Evolutionary conservation across 2,329 filamentous ascomycete genomes (phyloP), one percentile per base, ranked within the genome.

Genomic region (Venturiaceae sp.): DNA sequence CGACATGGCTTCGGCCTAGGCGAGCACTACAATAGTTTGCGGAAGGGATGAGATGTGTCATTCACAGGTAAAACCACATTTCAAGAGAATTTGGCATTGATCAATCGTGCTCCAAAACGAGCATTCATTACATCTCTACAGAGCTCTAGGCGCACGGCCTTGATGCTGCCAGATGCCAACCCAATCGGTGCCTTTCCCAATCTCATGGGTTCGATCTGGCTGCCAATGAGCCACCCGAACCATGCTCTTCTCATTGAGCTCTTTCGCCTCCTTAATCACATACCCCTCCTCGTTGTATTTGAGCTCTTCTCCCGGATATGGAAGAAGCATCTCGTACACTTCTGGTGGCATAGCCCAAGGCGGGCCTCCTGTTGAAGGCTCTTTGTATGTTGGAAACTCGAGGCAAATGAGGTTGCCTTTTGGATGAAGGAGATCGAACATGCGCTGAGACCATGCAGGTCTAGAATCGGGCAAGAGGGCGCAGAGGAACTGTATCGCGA

Each of bases 1-100:
- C 82, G 88, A 66, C 91, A 96, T 75, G 90, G 89, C 53, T 97
- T 95, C 71, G 92, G 92, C 1, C 76, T 99, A 54, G 94, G 94
- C 13, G 94, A 97, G 76, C 94, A 99, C 74, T 99, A 99, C 74
- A 99, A 99, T 70, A 26, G 61, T 62, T 59, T 71, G 67, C 70
- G 57, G 30, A 37, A 60, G 23, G 56, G 26, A 14, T 50, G 54
- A 60, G 23, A 11, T 23, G 19, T 5, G 8, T 7, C 21, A 55
- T 7, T n/a, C 21, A 23, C 39, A 9, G 28, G 28, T 41, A 11
- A 21, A 28, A 14, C 7, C 5, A 19, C 34, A 5, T 44, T 19
- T n/a, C 23, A 30, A 2, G 7, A 7, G 32, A 16, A n/a, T 36
- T 54, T 21, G 36, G 30, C 32, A 23, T n/a, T n/a, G n/a, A n/a